Evolutionary conservation across 2,329 filamentous ascomycete genomes (phyloP).

Genomic region (Colletotrichum sp.): DNA sequence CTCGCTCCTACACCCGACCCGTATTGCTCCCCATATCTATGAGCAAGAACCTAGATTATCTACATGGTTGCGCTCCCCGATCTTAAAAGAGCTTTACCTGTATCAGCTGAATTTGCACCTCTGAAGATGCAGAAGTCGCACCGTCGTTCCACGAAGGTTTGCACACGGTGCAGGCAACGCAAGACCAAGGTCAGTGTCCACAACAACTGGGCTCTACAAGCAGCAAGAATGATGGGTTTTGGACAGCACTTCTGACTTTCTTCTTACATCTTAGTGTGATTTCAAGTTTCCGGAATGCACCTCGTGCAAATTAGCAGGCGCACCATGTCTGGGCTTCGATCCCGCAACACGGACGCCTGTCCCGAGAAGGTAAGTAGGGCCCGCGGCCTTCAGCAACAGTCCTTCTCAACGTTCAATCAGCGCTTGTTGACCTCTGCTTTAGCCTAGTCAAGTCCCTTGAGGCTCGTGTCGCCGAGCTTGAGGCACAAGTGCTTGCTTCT

Average conservation of each 20-base stretch:
- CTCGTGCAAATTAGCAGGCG: background rate
- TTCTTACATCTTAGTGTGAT: background rate
- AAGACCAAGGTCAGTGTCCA: background rate
- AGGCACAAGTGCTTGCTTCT: background rate
- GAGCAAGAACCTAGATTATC: background rate
- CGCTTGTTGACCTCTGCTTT: background rate
- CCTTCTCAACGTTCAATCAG: fast-evolving
- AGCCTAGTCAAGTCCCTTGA: background rate
- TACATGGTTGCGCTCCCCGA: fast-evolving
- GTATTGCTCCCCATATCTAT: background rate
- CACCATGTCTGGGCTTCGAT: background rate
- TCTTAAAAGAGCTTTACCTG: fast-evolving
- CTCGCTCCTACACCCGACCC: fast-evolving
- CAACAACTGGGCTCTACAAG: background rate
- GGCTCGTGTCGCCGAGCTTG: background rate
- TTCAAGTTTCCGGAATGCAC: background rate
- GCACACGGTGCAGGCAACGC: background rate
- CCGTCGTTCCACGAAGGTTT: background rate
- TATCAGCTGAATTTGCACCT: background rate
- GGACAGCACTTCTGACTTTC: background rate
- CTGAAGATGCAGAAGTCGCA: background rate
- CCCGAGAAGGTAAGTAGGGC: background rate
- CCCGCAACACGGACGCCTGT: background rate
- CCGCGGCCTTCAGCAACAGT: background rate
- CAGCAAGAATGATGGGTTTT: background rate